phyloP scores from a whole-genome alignment of 2,329 filamentous ascomycete species.

The Aspergillus sp. region DNA sequence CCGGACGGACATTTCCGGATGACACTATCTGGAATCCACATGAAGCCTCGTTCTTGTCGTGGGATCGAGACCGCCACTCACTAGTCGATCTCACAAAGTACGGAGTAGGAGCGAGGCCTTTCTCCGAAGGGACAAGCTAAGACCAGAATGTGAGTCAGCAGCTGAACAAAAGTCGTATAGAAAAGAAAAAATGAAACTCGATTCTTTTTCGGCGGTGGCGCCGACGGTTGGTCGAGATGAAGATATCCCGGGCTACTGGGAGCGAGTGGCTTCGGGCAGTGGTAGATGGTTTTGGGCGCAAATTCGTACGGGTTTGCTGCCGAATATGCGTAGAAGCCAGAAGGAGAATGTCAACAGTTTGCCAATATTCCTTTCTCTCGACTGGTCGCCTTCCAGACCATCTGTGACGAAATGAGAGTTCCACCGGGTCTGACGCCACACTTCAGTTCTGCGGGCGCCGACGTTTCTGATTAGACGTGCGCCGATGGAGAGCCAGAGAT shows the following conservation, averaged over 20 bases:
- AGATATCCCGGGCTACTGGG: not conserved
- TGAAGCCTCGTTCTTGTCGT: not conserved
- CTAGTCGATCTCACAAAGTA: not conserved
- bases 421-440: not conserved
- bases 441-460: not conserved
- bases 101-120: not conserved
- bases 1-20: not conserved
- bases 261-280: not conserved
- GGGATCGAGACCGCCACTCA: too few species aligned
- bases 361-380: not conserved
- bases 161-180: not conserved
- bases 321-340: too few species aligned
- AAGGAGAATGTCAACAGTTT: not conserved
- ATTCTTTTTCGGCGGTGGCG: not conserved
- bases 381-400: not conserved
- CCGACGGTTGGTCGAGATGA: not conserved
- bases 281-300: not conserved
- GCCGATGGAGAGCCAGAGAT: not conserved
- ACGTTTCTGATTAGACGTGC: too few species aligned
- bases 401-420: not conserved
- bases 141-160: too few species aligned
- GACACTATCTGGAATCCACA: not conserved
- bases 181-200: not conserved
- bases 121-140: not conserved
- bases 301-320: too few species aligned